Evolutionary conservation across 352 stramenopile species (phyloP).

Genomic region (Plasmopara muralis): DNA sequence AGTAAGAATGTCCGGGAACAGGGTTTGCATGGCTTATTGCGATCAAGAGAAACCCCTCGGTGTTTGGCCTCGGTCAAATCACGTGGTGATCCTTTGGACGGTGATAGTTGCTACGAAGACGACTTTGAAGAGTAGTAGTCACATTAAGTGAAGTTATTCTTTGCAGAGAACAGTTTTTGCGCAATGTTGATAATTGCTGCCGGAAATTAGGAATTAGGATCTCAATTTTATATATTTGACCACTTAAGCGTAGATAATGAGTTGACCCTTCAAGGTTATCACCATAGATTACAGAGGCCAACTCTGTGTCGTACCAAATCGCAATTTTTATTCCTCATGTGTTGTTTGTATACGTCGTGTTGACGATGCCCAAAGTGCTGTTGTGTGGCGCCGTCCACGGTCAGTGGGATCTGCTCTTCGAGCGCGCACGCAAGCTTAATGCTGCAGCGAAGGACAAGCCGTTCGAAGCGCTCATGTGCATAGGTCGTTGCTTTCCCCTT

Average conservation of each 20-base stretch:
- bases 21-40: background rate
- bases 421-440: slow-evolving; percentile 69
- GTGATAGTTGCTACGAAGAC: slow-evolving; percentile 63
- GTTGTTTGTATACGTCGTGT: too few relatives aligned
- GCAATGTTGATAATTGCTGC: too few relatives aligned
- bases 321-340: too few relatives aligned
- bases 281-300: too few relatives aligned
- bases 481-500: slow-evolving; percentile 53
- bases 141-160: too few relatives aligned
- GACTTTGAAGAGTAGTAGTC: slow-evolving; percentile 64
- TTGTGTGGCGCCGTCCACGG: slow-evolving; percentile 58
- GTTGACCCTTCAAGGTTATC: too few relatives aligned
- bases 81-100: slow-evolving; percentile 33
- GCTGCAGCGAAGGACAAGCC: slow-evolving; percentile 37
- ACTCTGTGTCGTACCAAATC: too few relatives aligned
- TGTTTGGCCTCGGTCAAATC: slow-evolving; percentile 16
- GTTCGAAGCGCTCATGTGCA: slow-evolving; percentile 58
- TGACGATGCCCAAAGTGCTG: slow-evolving; percentile 72
- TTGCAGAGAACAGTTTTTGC: too few relatives aligned
- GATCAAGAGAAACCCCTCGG: slow-evolving; percentile 11
- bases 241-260: too few relatives aligned
- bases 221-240: too few relatives aligned
- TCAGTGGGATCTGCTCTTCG: slow-evolving; percentile 58
- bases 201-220: too few relatives aligned
- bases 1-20: background rate